Evolutionary conservation across 306 rosid genomes (phyloP), one percentile per base, ranked within the genome.

Genomic region (Fragaria ananassa): DNA sequence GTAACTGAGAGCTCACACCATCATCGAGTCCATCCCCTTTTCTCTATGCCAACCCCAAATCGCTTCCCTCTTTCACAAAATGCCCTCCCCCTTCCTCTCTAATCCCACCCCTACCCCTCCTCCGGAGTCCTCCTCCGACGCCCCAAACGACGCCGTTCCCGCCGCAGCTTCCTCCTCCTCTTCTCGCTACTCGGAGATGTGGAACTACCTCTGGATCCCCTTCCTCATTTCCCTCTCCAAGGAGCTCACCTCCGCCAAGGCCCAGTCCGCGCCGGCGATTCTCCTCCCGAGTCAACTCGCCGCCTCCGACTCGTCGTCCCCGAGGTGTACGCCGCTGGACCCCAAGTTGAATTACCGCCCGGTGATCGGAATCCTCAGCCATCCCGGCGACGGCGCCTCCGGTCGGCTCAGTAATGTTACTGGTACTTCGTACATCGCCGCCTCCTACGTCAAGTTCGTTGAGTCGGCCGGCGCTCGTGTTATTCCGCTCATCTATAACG

Each of bases 401-500:
- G 97, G 93, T 1, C 82, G 93, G 17, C 86, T 89, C 71, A 85
- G 74, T 66, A 93, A 89, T 75, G 93, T 86, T 62, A 74, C 97
- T 17, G 73, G 46, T 14, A 87, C 82, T 29, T 91, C 97, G 19
- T 83, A 87, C 66, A 91, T 93, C 68, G 93, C 93, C 11, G 98
- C 98, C 14, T 93, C 98, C 5, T 93, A 93, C 62, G 98, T 93
- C 25, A 93, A 91, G 72, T 91, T 93, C 62, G 92, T 79, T 31
- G 97, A 93, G 66, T 86, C 96, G 10, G 96, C 93, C 13, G 97
- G 98, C 14, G 98, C 98, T 60, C 81, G 98, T 25, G 98, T 91
- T 44, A 81, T 93, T 80, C 97, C 98, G 29, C 91, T 93, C 27
- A 83, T 93, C 75, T 93, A 80, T 58, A 93, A 68, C 60, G 96